Evolutionary conservation across 2,329 filamentous ascomycete species (phyloP).

Genomic region (Penicillium polonicum): DNA sequence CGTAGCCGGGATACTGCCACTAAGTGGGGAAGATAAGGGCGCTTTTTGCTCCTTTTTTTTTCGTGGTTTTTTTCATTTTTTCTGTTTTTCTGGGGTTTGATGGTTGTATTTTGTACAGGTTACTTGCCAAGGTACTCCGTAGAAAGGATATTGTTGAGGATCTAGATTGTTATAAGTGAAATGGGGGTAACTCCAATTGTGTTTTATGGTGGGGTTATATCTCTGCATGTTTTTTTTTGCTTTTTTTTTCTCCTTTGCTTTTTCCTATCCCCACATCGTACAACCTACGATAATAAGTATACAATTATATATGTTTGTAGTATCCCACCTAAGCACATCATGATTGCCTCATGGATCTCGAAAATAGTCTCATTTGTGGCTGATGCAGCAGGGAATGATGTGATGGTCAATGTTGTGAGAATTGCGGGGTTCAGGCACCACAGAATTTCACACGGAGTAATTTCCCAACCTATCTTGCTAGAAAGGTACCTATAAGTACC

Average conservation of each 20-base stretch:
- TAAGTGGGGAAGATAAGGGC: slow-evolving; percentile 7
- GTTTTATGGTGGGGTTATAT: background rate
- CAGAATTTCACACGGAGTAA: background rate
- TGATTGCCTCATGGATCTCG: background rate
- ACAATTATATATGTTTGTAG: background rate
- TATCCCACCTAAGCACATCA: background rate
- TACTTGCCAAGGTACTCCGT: background rate
- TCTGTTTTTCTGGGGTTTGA: background rate
- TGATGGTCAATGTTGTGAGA: background rate
- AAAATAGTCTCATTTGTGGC: slow-evolving; percentile 1
- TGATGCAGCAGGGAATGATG: slow-evolving; percentile 7
- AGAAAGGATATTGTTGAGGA: background rate
- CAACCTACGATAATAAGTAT: background rate
- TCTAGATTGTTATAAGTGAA: background rate
- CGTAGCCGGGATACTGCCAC: slow-evolving; percentile 10
- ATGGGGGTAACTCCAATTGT: background rate
- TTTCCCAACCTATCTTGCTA: background rate
- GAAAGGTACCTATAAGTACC: background rate
- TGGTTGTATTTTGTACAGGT: background rate
- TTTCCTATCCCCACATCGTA: background rate
- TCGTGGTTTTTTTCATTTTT: no score
- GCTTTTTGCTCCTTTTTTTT: background rate
- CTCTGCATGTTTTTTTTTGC: background rate
- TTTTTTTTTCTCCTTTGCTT: background rate
- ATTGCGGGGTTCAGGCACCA: slow-evolving; percentile 10